phyloP scores from a whole-genome alignment of 305 asterid genomes.

The Coffea humblotiana region DNA sequence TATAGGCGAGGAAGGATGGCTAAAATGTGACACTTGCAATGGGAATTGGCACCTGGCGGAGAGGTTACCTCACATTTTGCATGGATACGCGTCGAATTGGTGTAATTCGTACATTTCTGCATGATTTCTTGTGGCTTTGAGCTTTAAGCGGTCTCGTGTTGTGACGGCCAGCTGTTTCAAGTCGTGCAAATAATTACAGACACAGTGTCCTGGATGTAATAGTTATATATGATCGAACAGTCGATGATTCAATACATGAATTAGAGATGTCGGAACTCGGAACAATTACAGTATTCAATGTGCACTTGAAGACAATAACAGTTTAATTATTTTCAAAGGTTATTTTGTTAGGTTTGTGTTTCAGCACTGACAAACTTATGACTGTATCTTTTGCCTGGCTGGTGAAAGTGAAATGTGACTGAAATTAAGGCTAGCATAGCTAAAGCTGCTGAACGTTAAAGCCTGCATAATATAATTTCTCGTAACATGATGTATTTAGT shows the following conservation, averaged over 20 bases:
- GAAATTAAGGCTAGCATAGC: not conserved
- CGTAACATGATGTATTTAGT: not conserved
- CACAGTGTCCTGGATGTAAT: not conserved
- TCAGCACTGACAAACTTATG: not conserved
- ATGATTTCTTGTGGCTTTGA: conserved; percentile 16
- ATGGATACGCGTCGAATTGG: conserved; percentile 8
- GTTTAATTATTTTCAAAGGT: not conserved
- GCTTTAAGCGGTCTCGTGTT: not conserved
- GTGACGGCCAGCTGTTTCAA: not conserved
- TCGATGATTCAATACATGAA: not conserved
- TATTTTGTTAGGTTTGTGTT: not conserved
- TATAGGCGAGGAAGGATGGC: not conserved
- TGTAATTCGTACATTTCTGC: conserved; percentile 7
- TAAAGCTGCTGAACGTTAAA: not conserved
- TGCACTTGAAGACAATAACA: not conserved
- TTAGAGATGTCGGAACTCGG: not conserved
- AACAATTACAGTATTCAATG: not conserved
- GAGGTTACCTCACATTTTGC: not conserved
- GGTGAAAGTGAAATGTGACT: not conserved
- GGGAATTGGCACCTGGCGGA: not conserved
- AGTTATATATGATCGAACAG: not conserved
- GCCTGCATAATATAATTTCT: not conserved
- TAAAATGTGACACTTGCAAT: not conserved
- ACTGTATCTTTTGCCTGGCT: not conserved
- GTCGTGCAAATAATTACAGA: not conserved